Base-by-base conservation (phyloP, 1,284 basidiomycete species). In the Sporisorium graminicola region DNA sequence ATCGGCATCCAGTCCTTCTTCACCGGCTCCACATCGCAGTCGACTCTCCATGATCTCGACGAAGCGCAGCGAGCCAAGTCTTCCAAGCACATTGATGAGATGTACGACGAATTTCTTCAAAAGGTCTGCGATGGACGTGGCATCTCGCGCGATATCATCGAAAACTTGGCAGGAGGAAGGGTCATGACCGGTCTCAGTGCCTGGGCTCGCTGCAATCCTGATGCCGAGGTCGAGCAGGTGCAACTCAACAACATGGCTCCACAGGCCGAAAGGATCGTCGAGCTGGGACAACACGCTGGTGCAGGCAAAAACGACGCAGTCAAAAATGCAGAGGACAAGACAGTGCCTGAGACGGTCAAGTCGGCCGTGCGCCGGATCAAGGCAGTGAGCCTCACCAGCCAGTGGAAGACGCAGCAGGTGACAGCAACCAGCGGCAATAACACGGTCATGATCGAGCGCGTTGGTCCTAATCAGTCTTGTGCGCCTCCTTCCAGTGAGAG, bases 111-210 rank as follows among this genome's bases (percentile, higher is more conserved):
- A 40, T 83, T 83, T 57, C 58, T 83, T 1, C 56, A 60, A 18
- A 82, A 84, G 75, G 87, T 87, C 1, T 82, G 82, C 61, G 80
- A 85, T 10, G 87, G 87, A 5, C 76, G 87, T 31, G 74, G 79
- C 9, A 84, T 87, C 29, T 78, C 82, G 14, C 67, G 74, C 29
- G 86, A 86, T 4, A 77, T 86, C 7, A 82, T 87, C 16, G 84
- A 86, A 44, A 66, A 72, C 9, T 71, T 87, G 22, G 87, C 87
- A 0, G 87, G 87, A 14, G 87, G 87, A 1, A 65, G 87, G 22
- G 87, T 87, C n/a, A 86, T 85, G 78, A 87, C 86, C 0, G 87
- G 87, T 18, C 72, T 87, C 49, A 79, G 79, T 20, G 86, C 86
- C 20, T 87, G 85, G 78, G 75, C 75, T 24, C 61, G 82, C 35